Evolutionary conservation across 2,329 filamentous ascomycete species (phyloP), one percentile per base, ranked within the genome.

Genomic region (Huntiella abstrusa): DNA sequence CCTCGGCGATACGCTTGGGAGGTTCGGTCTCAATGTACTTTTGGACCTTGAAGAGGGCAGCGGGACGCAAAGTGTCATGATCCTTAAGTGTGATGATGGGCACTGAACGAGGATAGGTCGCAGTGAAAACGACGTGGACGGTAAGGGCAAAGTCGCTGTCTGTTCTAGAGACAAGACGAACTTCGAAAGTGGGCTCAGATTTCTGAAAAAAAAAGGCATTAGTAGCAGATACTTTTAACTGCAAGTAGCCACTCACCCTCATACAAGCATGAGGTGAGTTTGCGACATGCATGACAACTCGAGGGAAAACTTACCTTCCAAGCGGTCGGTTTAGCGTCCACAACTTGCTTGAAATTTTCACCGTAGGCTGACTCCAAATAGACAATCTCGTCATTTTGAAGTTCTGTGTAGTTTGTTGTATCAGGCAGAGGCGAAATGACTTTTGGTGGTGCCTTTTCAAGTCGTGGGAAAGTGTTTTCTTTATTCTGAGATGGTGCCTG

Each of bases 291-390:
- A 28, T 28, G 22, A 10, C 22, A 10, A 28, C 22, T 28, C 22
- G 8, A 28, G 22, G 22, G 22, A 16, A 36, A 67, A 38, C 49
- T 57, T 69, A 84, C 82, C 69, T 92, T 86, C 88, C 88, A 96
- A 36, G 86, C 87, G 54, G 75, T 71, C 11, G 13, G 6, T 50
- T 77, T 74, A 49, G 73, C 73, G 43, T 73, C 72, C 56, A 80
- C 74, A 55, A 85, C 73, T 58, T 80, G 76, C 54, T 80, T 70
- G 57, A 85, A 95, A 57, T 95, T 87, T 50, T 93, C 84, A 53
- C 79, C 80, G 58, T 91, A 96, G 43, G 96, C 92, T 37, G 88
- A 83, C 55, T 81, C 72, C 49, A 96, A 69, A 39, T 78, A 88
- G 58, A 91, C 74, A 48, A 93, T 70, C 64, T 96, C 91, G 58